phyloP scores from a whole-genome alignment of 495 filamentous ascomycete genomes.

The Jackrogersella minutella region DNA sequence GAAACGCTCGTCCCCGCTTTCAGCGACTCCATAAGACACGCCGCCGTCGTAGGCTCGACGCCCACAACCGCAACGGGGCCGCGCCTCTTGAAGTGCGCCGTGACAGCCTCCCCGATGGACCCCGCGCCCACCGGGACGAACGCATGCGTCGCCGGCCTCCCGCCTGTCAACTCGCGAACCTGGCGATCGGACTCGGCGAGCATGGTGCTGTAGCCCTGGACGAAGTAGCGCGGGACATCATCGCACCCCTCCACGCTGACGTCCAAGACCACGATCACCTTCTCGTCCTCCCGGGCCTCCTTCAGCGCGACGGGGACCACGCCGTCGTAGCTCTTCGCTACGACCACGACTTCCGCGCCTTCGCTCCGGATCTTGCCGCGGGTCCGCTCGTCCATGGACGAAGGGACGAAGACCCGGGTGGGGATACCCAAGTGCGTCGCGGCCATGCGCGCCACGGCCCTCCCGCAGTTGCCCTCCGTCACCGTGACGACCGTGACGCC shows the following conservation, averaged over 20 bases:
- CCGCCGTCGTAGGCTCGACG: constrained; percentile 68
- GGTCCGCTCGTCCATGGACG: constrained; percentile 61
- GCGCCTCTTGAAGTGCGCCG: constrained; percentile 60
- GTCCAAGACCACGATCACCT: constrained; percentile 67
- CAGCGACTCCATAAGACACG: constrained; percentile 63
- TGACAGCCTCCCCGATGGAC: constrained; percentile 67
- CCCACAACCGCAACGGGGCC: constrained; percentile 51
- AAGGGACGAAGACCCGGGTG: constrained; percentile 64
- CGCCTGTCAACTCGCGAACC: constrained; percentile 42
- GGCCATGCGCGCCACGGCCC: constrained; percentile 70
- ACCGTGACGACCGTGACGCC: constrained; percentile 58
- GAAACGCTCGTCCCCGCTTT: constrained; percentile 52
- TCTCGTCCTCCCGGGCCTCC: constrained; percentile 43
- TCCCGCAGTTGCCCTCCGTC: constrained; percentile 75
- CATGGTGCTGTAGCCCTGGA: constrained; percentile 75
- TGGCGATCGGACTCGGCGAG: constrained; percentile 67
- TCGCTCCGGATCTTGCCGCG: constrained; percentile 61
- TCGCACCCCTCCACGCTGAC: constrained; percentile 67
- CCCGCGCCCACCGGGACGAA: constrained; percentile 73
- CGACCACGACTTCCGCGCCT: constrained; percentile 59
- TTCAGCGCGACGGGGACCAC: constrained; percentile 56
- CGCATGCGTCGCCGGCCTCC: constrained; percentile 50
- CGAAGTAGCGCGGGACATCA: constrained; percentile 70
- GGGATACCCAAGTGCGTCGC: constrained; percentile 56
- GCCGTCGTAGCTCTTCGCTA: constrained; percentile 66